Base-by-base conservation (phyloP, 2,329 filamentous ascomycete species). In the Zopfia rhizophila region DNA sequence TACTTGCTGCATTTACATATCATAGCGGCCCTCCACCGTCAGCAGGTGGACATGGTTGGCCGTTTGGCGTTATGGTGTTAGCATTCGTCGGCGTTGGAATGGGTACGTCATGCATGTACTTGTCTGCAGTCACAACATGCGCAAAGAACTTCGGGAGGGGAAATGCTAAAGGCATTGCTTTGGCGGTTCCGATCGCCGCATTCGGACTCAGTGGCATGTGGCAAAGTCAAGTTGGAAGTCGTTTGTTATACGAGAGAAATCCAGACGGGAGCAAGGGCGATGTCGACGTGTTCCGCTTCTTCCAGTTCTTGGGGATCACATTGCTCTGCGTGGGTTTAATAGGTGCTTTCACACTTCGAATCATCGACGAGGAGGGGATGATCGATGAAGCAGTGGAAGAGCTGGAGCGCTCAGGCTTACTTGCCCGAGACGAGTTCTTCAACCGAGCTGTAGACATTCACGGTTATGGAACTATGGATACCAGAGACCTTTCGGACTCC, bases 61-160 rank as follows among this genome's bases (percentile, higher is more conserved):
- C 91, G 0, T 91, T 95, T 59, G 82, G 82, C 56, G 78, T 89
- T 58, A 96, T 99, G 93, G 77, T 97, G 5, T 68, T 90, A 42
- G 87, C 91, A 1, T 99, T 97, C 69, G 80, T 92, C 33, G 82
- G 83, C 38, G 85, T 99, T 46, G 94, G 94, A 2, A 82, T 87
- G 52, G 93, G 85, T 4, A 97, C 93, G 0, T 90, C 89, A 55
- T 85, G 84, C 70, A 91, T 97, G 85, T 99, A 97, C 71, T 80
- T 97, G 44, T 83, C 87, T 38, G 88, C 91, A 2, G 88, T 99
- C n/a, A 93, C 93, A 5, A 96, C 93, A 0, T 96, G 91, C 66
- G 94, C 94, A 24, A 99, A 99, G 84, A 99, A 97, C 75, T 99
- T 97, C 74, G 92, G 92, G 36, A 86, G 88, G 50, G 91, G 91